phyloP scores from a whole-genome alignment of 1,284 basidiomycete species.

The Phlebopus sp. region DNA sequence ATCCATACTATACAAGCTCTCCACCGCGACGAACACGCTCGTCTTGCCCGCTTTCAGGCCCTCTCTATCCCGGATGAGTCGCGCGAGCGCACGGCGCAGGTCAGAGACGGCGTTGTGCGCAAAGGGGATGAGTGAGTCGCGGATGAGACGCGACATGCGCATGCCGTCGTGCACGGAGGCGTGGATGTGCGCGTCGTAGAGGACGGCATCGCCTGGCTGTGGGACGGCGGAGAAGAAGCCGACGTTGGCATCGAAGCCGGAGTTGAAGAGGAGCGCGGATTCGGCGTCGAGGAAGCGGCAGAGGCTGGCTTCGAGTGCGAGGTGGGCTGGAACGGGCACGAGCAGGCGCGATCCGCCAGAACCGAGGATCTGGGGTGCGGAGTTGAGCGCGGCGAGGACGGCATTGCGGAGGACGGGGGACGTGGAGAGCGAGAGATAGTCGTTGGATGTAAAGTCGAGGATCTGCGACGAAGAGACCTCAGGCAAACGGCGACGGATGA shows the following conservation, averaged over 20 bases:
- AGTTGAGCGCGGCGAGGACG: conserved; percentile 56
- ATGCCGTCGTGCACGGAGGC: conserved; percentile 92
- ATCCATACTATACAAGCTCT: conserved; percentile 94
- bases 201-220: conserved; percentile 72
- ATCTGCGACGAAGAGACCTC: conserved; percentile 16
- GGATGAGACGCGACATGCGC: conserved; percentile 58
- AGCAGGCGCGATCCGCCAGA: conserved; percentile 89
- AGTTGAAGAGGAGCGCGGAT: conserved; percentile 86
- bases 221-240: conserved; percentile 85
- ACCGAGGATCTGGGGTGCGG: conserved; percentile 68
- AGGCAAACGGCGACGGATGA: conserved; percentile 61
- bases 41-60: conserved; percentile 34
- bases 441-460: conserved; percentile 86
- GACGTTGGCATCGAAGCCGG: conserved; percentile 93
- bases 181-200: conserved; percentile 90
- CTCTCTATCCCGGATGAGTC: conserved; percentile 36
- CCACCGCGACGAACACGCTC: conserved; percentile 79
- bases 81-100: conserved; percentile 44
- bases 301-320: conserved; percentile 67
- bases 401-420: conserved; percentile 53
- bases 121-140: conserved; percentile 50
- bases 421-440: conserved; percentile 85
- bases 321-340: conserved; percentile 74
- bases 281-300: conserved; percentile 61
- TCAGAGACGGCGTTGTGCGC: conserved; percentile 68